Conservation (phyloP, 257 asterid genomes). For the Nyctanthes arbortristis region DNA sequence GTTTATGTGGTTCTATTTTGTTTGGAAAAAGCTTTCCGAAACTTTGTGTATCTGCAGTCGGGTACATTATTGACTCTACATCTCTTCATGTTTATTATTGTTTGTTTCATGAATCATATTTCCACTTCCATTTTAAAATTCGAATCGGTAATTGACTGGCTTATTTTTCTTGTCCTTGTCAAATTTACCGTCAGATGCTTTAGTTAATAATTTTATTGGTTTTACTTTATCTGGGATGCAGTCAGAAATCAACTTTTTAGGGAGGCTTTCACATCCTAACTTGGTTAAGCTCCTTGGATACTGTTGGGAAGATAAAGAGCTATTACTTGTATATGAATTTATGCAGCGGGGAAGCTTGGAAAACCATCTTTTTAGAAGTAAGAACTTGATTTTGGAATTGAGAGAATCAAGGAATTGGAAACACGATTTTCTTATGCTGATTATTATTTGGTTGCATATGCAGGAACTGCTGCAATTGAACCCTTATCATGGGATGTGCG, state of each 20-base stretch:
- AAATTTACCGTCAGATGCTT: conserved; percentile 3
- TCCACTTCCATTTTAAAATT: background rate
- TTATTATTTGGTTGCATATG: background rate
- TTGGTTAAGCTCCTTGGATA: conserved; percentile 50
- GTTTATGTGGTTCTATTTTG: background rate
- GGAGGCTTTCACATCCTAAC: conserved; percentile 57
- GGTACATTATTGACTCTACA: no score
- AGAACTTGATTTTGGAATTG: conserved; percentile 20
- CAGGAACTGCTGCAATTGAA: conserved; percentile 41
- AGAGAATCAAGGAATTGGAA: background rate
- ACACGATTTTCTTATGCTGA: conserved; percentile 8
- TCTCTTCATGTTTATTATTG: background rate
- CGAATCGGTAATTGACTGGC: background rate
- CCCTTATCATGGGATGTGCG: conserved; percentile 48
- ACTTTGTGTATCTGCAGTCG: background rate
- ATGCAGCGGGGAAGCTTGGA: conserved; percentile 53
- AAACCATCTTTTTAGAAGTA: conserved; percentile 55
- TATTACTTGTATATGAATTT: conserved; percentile 48
- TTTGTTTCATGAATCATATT: background rate
- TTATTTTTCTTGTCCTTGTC: conserved; percentile 8
- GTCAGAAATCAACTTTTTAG: conserved; percentile 55
- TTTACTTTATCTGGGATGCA: conserved; percentile 28
- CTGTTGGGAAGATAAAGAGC: conserved; percentile 43
- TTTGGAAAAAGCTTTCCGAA: background rate
- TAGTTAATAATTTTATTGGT: background rate